phyloP scores from a whole-genome alignment of 805 yeast genomes.

The Starmerella powellii region DNA sequence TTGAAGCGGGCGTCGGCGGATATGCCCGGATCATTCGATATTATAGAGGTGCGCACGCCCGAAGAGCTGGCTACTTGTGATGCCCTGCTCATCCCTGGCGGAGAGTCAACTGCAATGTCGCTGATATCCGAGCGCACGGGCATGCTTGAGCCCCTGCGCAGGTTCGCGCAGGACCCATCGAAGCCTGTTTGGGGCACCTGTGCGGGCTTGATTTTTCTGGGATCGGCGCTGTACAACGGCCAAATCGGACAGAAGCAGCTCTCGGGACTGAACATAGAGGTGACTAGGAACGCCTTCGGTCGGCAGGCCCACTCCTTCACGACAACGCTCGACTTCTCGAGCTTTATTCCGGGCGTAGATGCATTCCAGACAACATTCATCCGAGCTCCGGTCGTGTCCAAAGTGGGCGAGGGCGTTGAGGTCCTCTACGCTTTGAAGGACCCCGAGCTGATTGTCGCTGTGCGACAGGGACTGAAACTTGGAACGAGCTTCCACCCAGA shows the following conservation, averaged over 20 bases:
- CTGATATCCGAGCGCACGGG: constrained; percentile 55
- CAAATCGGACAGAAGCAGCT: constrained; percentile 41
- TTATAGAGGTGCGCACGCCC: constrained; percentile 40
- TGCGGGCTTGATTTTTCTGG: constrained; percentile 64
- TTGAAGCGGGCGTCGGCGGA: constrained; percentile 33
- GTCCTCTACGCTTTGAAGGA: constrained; percentile 23
- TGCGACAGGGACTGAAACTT: constrained; percentile 50
- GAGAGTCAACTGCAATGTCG: constrained; percentile 43
- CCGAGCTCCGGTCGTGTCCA: constrained; percentile 57
- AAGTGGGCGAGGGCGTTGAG: constrained; percentile 21
- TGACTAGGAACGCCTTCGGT: constrained; percentile 66
- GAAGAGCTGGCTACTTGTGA: constrained; percentile 41
- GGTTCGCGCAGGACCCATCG: constrained; percentile 37
- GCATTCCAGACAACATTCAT: constrained; percentile 44
- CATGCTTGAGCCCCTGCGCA: constrained; percentile 41
- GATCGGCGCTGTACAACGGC: constrained; percentile 42
- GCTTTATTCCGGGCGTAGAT: constrained; percentile 26
- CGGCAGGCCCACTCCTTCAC: constrained; percentile 60
- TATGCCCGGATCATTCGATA: background rate
- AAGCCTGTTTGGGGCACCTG: constrained; percentile 77
- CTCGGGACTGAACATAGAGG: constrained; percentile 54
- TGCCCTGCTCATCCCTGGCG: constrained; percentile 57
- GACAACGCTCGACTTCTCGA: constrained; percentile 34
- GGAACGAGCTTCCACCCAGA: constrained; percentile 81
- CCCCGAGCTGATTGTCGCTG: constrained; percentile 48